A percentile compares a stretch with the other conserved stretches of the same genome.
Evolutionary conservation across 2,329 filamentous ascomycete species (phyloP).

Genomic region (Cladosporium sp.): DNA sequence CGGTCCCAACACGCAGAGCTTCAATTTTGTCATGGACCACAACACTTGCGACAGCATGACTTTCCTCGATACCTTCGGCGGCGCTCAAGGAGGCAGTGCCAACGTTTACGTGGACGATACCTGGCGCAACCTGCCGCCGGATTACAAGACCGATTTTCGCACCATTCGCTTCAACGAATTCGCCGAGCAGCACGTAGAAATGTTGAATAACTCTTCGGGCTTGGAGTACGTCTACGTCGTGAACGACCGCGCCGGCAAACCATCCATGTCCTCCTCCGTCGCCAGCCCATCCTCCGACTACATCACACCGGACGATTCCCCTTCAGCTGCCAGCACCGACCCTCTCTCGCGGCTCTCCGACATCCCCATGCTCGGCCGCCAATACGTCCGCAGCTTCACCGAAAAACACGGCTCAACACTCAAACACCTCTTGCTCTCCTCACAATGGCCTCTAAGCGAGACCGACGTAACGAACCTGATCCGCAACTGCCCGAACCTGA

Average conservation of each 20-base stretch:
- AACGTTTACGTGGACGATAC: conserved; percentile 53
- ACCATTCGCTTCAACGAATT: conserved; percentile 26
- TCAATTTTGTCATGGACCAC: conserved; percentile 42
- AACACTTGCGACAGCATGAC: conserved; percentile 45
- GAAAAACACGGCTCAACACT: conserved; percentile 49
- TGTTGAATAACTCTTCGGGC: conserved; percentile 29
- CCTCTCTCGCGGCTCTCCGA: not conserved
- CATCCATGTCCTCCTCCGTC: conserved; percentile 16
- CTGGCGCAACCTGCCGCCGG: conserved; percentile 39
- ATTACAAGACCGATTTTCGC: conserved; percentile 16
- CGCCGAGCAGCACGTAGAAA: conserved; percentile 26
- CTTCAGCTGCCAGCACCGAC: not conserved
- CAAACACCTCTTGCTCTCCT: conserved; percentile 53
- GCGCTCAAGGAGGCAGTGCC: conserved; percentile 25
- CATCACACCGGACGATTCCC: conserved; percentile 21
- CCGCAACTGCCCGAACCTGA: conserved; percentile 52
- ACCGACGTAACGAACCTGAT: conserved; percentile 49
- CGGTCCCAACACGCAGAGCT: conserved; percentile 46
- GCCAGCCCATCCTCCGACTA: conserved; percentile 3
- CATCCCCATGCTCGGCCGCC: not conserved
- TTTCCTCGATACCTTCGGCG: conserved; percentile 50
- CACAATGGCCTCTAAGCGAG: conserved; percentile 51
- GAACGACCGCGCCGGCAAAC: conserved; percentile 26
- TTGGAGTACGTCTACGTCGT: conserved; percentile 43
- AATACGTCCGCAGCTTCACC: conserved; percentile 49